Percentiles rank a stretch among this genome's conserved stretches.
These are phyloP conservation scores for Alternaria arborescens DNA, from an alignment of 2,329 filamentous ascomycete genomes.

Conservation along the genomic window DNA sequence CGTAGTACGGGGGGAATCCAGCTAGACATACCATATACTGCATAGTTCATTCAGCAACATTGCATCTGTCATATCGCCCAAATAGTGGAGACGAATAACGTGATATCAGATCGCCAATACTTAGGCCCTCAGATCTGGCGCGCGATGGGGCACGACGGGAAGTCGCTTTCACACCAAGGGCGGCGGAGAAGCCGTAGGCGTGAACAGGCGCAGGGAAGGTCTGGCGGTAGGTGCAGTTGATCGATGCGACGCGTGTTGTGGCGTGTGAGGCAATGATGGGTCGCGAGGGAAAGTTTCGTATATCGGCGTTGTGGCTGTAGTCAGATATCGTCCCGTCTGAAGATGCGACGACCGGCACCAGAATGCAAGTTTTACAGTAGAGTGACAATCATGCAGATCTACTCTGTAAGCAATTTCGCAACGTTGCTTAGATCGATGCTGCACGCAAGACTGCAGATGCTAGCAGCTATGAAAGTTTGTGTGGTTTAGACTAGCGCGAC, in stretches of 20 bases:
- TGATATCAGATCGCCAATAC: constrained; percentile 12
- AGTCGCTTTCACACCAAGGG: constrained; percentile 1
- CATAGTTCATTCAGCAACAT: constrained; percentile 55
- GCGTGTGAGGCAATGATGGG: constrained; percentile 10
- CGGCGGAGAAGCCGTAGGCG: constrained; percentile 3
- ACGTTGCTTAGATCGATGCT: constrained; percentile 6
- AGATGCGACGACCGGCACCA: constrained; percentile 9
- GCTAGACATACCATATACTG: constrained; percentile 56
- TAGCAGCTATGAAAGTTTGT: constrained; percentile 4
- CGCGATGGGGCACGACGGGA: constrained; percentile 9
- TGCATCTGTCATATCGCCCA: constrained; percentile 43
- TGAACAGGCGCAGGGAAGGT: constrained; percentile 7
- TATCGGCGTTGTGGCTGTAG: constrained; percentile 11
- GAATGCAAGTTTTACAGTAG: constrained; percentile 1
- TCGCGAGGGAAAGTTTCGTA: constrained; percentile 5
- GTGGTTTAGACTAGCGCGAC: constrained; percentile 2
- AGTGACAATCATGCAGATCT: constrained; percentile 4
- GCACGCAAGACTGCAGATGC: constrained; percentile 7
- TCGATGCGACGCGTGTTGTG: background rate
- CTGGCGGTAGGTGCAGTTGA: constrained; percentile 3
- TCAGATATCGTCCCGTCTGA: background rate
- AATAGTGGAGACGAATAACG: constrained; percentile 12
- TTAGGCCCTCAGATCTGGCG: constrained; percentile 10
- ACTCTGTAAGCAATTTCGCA: constrained; percentile 7
- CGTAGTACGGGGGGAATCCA: constrained; percentile 1